Evolutionary conservation across 352 stramenopile species (phyloP), one percentile per base, ranked within the genome.

Genomic region (Pythium utonaiense): DNA sequence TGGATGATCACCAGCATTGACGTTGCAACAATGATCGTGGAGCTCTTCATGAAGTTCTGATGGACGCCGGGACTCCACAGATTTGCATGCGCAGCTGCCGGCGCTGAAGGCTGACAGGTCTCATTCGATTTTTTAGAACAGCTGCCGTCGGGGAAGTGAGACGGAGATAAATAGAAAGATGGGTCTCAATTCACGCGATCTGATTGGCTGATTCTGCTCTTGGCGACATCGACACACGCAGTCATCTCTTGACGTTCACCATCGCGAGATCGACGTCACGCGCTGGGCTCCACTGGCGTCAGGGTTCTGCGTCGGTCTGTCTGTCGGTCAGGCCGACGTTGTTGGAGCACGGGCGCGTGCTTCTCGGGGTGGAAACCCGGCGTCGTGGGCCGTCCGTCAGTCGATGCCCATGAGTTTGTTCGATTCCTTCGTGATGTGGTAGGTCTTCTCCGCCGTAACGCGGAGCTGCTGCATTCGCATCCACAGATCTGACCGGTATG

Each of bases 391-490:
- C n/a, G n/a, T n/a, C n/a, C 13, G 14, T 1, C n/a, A 16, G 10
- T 34, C 48, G 6, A 49, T 48, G 16, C 22, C 55, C 55, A 62
- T 62, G 22, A 62, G 45, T n/a, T 50, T 55, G 24, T 54, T 40
- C 21, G 53, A 33, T 36, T 61, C 54, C 42, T 61, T 61, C 9
- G 50, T 59, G 6, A 65, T 58, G 12, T 25, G 57, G 42, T 65
- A 59, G 9, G 58, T 65, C 14, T 50, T 27, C 30, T 65, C 58
- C 5, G 58, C 58, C 6, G 58, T 41, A 13, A 42, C 40, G 34
- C 48, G 48, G 21, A 64, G 48, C 48, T 64, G 31, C 27, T 57
- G 12, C 57, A 64, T 64, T 14, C 36, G 57, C 38, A 64, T 57
- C 57, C 45, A 55, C 28, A 64, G 48, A 16, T 64, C 45, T 1